Evolutionary conservation across 1,284 basidiomycete genomes (phyloP).

Genomic region (Sparassis latifolia): DNA sequence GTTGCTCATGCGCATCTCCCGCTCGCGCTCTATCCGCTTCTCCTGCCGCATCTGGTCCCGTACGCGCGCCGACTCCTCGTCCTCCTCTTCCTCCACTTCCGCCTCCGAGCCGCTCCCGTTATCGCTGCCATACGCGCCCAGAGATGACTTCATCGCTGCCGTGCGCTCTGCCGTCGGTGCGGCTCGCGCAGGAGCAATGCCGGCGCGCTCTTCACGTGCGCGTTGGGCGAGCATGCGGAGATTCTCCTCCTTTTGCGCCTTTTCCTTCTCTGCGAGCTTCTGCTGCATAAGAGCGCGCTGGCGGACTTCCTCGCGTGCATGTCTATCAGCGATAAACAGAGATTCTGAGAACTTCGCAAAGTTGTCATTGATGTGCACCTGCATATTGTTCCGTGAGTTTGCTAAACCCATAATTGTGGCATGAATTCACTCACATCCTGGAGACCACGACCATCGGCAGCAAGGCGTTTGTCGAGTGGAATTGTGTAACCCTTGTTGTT

Average conservation of each 20-base stretch:
- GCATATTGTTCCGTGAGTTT: not conserved
- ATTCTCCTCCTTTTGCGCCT: constrained; percentile 95
- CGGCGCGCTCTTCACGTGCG: constrained; percentile 90
- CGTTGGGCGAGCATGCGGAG: constrained; percentile 90
- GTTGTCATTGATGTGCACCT: constrained; percentile 98
- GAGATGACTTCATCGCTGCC: constrained; percentile 65
- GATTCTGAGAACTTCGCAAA: constrained; percentile 99
- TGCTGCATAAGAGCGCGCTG: constrained; percentile 97
- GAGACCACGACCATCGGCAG: constrained; percentile 93
- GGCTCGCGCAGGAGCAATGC: constrained; percentile 44
- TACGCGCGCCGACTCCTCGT: constrained; percentile 81
- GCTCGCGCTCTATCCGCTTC: constrained; percentile 90
- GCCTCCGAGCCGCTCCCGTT: constrained; percentile 48
- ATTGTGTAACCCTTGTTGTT: constrained; percentile 99
- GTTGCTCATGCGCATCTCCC: constrained; percentile 98
- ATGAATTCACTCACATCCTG: constrained; percentile 76
- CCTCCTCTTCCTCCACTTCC: constrained; percentile 50
- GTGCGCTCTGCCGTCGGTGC: constrained; percentile 54
- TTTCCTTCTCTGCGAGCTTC: constrained; percentile 96
- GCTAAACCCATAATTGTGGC: too few relatives aligned
- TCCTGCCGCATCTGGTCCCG: constrained; percentile 89
- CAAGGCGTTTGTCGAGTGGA: constrained; percentile 95
- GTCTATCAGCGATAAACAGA: constrained; percentile 93
- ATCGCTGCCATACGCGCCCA: constrained; percentile 84
- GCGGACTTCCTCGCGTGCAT: constrained; percentile 96